These are phyloP conservation scores for Millerago galiae DNA, from an alignment of 805 yeast genomes.

Conservation along the genomic window DNA sequence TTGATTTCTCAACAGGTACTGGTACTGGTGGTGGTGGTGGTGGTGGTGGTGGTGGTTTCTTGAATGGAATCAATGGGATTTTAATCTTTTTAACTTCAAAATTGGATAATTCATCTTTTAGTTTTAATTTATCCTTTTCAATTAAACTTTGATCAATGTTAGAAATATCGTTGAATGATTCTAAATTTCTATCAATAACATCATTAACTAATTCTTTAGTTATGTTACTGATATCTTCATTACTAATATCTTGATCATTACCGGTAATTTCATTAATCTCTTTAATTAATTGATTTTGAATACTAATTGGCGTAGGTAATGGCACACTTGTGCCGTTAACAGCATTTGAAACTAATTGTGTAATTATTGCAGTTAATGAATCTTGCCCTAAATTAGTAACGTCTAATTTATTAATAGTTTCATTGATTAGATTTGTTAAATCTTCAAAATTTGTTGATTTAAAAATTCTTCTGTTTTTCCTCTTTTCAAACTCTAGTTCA, in stretches of 20 bases:
- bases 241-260: conserved; percentile 1
- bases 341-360: conserved; percentile 20
- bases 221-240: conserved; percentile 4
- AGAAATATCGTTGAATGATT: not conserved
- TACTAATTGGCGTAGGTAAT: not conserved
- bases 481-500: conserved; percentile 58
- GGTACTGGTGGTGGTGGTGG: not conserved
- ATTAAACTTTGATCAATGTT: not conserved
- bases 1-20: not conserved
- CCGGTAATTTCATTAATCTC: not conserved
- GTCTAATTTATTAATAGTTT: conserved; percentile 31
- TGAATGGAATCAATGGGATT: conserved; percentile 20
- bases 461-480: conserved; percentile 54
- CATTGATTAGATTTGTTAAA: conserved; percentile 21
- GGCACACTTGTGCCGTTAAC: conserved; percentile 1
- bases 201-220: conserved; percentile 7
- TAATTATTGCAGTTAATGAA: conserved; percentile 20
- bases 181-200: conserved; percentile 6
- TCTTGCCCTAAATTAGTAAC: conserved; percentile 40
- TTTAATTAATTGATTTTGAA: conserved; percentile 2
- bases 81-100: conserved; percentile 22
- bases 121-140: conserved; percentile 10
- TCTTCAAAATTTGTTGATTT: conserved; percentile 31
- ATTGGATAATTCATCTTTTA: conserved; percentile 15
- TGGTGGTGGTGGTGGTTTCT: not conserved